Base-by-base conservation (phyloP, 306 rosid genomes). In the Castanea mollissima region DNA sequence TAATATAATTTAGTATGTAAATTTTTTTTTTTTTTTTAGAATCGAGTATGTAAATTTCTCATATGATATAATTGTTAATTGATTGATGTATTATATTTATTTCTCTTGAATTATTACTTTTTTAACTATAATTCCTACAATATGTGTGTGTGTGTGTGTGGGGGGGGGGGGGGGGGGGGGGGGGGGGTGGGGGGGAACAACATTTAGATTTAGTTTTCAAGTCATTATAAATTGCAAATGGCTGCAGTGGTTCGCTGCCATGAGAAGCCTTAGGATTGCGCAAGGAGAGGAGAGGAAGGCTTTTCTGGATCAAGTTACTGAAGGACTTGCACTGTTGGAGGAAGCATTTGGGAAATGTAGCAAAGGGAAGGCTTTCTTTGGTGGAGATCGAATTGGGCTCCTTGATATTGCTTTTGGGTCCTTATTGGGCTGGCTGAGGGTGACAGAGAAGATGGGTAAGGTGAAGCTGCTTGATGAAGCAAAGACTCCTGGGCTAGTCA, bases 401-500 rank as follows among this genome's bases (percentile, higher is more conserved):
- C 74, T 91, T 6, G 93, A 91, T 21, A 87, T 91, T 76, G 90
- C 89, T 35, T 79, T 90, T 11, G 97, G 97, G 12, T 6, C 84
- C 79, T 69, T 25, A 56, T 73, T 92, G 80, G 95, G 85, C 8
- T 89, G 84, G 96, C 15, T 89, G 1, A 81, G 79, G 49, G 90
- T 82, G 14, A 73, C 58, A 0, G 88, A 92, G 76, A 41, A 19
- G 15, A 7, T 44, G n/a, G 9, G 0, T 71, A 88, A 84, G 55
- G 3, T 85, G 52, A 90, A 86, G 55, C 58, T 90, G 64, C 74
- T 90, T 2, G 84, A 87, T 59, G 81, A 77, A 19, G 19, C 15
- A 12, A 92, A 65, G 69, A 81, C 84, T 14, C 91, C 91, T n/a
- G 71, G 74, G 4, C 27, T 92, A 31, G 56, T 41, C 27, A 83